Base-by-base conservation (phyloP, 495 filamentous ascomycete genomes). In the Lepraria neglecta region DNA sequence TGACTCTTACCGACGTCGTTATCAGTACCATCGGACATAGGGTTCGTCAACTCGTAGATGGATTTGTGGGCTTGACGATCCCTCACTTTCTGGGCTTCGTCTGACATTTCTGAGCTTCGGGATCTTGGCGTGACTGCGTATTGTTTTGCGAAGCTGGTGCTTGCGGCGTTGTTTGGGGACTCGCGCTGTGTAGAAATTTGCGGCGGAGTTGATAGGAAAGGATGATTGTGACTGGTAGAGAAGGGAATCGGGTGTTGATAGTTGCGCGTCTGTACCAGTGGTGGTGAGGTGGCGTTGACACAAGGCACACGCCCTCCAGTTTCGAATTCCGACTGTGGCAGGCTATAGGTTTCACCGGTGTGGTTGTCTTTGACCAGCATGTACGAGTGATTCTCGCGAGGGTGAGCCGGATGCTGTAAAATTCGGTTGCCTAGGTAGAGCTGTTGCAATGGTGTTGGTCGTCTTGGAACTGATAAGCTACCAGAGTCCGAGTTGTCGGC, bases 231-330 rank as follows among this genome's bases (percentile, higher is more conserved):
- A n/a, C 48, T 30, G 2, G 19, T 38, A 9, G 50, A 47, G 21
- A 72, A 56, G 12, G 69, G 73, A 33, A 33, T 60, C 31, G 73
- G 70, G 62, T 71, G 72, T 30, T 64, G 60, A 56, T 70, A 72
- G 10, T 43, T 50, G 33, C 40, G 40, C 46, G 24, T 30, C 35
- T 15, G 48, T 2, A 30, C 12, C 42, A 15, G 9, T 14, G 9
- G 30, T 28, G 14, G 46, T 35, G 54, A 12, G 28, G 33, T 59
- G 42, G 35, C n/a, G 54, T 69, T 67, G 12, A 27, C 33, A 55
- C 63, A 60, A 6, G 68, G 66, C 28, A 70, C 58, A 30, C 56
- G 51, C 15, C 28, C 53, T 45, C 57, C 64, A 17, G 46, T 43
- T 33, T 46, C 45, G 30, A 61, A 61, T 12, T 67, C 52, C 43